Base-by-base conservation (phyloP, 169 alveolate species). In the Cyclospora cayetanensis region DNA sequence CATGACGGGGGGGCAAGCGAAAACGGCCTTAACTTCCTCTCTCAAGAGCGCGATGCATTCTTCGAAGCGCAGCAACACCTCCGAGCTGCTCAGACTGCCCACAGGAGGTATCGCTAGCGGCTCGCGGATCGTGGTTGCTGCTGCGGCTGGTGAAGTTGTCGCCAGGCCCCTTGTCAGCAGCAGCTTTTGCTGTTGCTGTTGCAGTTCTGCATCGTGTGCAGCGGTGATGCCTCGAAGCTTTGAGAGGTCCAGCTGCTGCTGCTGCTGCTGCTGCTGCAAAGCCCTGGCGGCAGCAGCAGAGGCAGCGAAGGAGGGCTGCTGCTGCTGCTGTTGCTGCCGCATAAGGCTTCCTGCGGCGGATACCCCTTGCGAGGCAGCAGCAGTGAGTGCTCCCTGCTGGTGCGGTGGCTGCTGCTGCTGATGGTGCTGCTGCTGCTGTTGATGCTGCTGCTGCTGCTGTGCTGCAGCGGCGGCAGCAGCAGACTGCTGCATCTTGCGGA, bases 401-500 rank as follows among this genome's bases (percentile, higher is more conserved):
- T 74, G 65, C 43, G 39, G 65, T 43, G 9, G 46, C 82, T 85
- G 70, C 31, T 53, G 80, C 35, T 52, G 22, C 34, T 85, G 63
- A 20, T 74, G 65, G 25, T 66, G 65, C 66, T 31, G 46, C 82
- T 85, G 70, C n/a, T n/a, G n/a, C n/a, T n/a, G n/a, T 27, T 74
- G 65, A 18, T 66, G 65, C 66, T 31, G 46, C 82, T 85, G 70
- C 31, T 53, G 80, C 35, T 52, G 22, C 34, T 85, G 63, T 29
- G 12, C 15, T 18, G 7, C 25, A 7, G 79, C 43, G 7, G 37
- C 37, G 15, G 79, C 37, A 15, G 79, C 43, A 35, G 79, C 43
- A 31, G 79, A 35, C 53, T 66, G 84, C 12, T 72, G 95, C 87
- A 93, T 68, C 65, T 89, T 93, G 77, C 76, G 74, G 74, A 93